Evolutionary conservation across 805 yeast species (phyloP).

Genomic region (Lipomyces yamadae): DNA sequence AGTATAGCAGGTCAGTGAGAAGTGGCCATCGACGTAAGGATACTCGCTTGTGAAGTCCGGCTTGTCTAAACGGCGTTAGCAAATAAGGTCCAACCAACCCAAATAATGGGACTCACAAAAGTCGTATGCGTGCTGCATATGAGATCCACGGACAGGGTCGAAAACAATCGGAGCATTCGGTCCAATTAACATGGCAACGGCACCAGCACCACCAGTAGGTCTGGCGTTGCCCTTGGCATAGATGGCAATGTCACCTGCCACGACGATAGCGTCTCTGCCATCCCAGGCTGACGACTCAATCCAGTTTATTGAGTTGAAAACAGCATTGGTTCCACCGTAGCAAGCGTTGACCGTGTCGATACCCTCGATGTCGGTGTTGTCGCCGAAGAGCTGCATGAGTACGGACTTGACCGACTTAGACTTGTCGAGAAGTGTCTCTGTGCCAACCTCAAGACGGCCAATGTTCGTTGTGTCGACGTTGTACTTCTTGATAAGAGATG

Average conservation of each 20-base stretch:
- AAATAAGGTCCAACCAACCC: neutral
- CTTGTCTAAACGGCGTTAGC: constrained; percentile 46
- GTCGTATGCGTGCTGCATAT: constrained; percentile 96
- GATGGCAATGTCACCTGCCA: constrained; percentile 96
- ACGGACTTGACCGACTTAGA: constrained; percentile 96
- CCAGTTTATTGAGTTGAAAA: constrained; percentile 94
- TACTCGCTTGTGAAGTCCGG: constrained; percentile 96
- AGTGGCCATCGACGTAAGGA: constrained; percentile 97
- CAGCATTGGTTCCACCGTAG: constrained; percentile 97
- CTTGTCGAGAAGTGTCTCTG: constrained; percentile 95
- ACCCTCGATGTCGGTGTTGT: constrained; percentile 91
- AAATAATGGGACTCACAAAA: constrained; percentile 61
- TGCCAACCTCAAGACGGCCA: constrained; percentile 97
- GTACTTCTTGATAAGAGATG: constrained; percentile 77
- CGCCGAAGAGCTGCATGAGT: constrained; percentile 89
- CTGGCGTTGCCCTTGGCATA: constrained; percentile 97
- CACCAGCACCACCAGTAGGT: constrained; percentile 99
- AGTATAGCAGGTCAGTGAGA: constrained; percentile 89
- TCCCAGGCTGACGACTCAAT: constrained; percentile 96
- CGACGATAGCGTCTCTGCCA: constrained; percentile 96
- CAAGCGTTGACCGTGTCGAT: constrained; percentile 96
- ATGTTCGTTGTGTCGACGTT: constrained; percentile 76
- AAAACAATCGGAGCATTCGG: constrained; percentile 97
- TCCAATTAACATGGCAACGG: constrained; percentile 92
- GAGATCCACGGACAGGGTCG: constrained; percentile 86